These are phyloP conservation scores for Geranomyces michiganensis DNA, from an alignment of 192 early-diverging fungal species.

Conservation along the genomic window DNA sequence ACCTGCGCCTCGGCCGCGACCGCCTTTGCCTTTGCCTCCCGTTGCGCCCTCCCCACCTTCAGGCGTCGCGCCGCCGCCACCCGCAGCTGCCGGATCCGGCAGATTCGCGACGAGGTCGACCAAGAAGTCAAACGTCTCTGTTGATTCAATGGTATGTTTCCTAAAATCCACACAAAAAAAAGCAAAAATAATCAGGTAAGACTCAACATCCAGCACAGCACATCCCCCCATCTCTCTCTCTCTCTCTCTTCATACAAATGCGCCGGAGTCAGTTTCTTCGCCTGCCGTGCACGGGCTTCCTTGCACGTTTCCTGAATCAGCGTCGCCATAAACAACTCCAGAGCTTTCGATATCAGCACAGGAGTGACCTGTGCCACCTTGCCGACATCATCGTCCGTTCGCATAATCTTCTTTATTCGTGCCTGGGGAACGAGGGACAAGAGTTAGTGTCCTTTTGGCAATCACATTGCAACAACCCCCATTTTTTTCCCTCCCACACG, in stretches of 20 bases:
- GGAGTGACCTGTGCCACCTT: slow-evolving; percentile 98
- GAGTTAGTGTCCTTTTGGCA: no score
- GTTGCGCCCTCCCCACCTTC: slow-evolving; percentile 33
- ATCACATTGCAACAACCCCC: no score
- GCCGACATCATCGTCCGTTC: slow-evolving; percentile 97
- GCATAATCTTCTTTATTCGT: slow-evolving; percentile 99
- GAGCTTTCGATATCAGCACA: slow-evolving; percentile 90
- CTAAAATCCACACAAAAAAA: slow-evolving; percentile 41
- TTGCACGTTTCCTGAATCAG: slow-evolving; percentile 85
- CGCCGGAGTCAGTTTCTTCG: slow-evolving; percentile 81
- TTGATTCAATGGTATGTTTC: slow-evolving; percentile 78
- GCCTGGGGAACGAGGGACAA: slow-evolving; percentile 59
- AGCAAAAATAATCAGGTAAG: slow-evolving; percentile 13
- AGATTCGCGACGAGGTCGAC: slow-evolving; percentile 83
- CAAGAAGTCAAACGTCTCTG: slow-evolving; percentile 93
- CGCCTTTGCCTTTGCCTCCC: slow-evolving; percentile 3
- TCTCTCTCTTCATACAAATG: slow-evolving; percentile 84
- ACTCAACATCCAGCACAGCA: not conserved
- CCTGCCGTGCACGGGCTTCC: slow-evolving; percentile 75
- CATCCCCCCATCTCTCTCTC: no score
- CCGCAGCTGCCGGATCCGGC: slow-evolving; percentile 66
- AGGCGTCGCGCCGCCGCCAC: slow-evolving; percentile 28
- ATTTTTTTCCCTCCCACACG: not conserved
- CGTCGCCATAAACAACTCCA: slow-evolving; percentile 95
- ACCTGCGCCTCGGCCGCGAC: not conserved